Evolutionary conservation across 805 yeast species (phyloP).

Genomic region (Spathaspora arborariae): DNA sequence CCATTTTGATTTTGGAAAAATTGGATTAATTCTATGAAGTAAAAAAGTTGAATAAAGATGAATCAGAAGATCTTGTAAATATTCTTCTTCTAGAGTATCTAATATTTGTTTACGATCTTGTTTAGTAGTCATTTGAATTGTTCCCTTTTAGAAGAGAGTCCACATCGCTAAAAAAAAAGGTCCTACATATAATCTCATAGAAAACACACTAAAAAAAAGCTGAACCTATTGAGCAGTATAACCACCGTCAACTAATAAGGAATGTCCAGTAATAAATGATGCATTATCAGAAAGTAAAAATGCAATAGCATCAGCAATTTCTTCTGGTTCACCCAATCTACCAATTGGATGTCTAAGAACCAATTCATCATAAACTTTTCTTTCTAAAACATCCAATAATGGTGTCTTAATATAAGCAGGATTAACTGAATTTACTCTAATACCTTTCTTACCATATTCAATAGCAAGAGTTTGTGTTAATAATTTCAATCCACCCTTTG

Average conservation of each 20-base stretch:
- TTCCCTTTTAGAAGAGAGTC: too few species aligned
- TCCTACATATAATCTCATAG: too few species aligned
- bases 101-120: slow-evolving; percentile 21
- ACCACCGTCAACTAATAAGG: slow-evolving; percentile 36
- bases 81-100: slow-evolving; percentile 43
- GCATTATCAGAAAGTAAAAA: slow-evolving; percentile 34
- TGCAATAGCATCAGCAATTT: slow-evolving; percentile 30
- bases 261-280: slow-evolving; percentile 32
- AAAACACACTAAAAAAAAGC: not conserved
- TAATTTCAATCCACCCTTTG: slow-evolving; percentile 35
- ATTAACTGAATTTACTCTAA: slow-evolving; percentile 36
- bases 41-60: slow-evolving; percentile 63
- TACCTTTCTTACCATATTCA: slow-evolving; percentile 31
- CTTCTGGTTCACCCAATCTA: slow-evolving; percentile 31
- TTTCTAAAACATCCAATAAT: slow-evolving; percentile 21
- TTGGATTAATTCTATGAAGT: slow-evolving; percentile 32
- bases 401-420: slow-evolving; percentile 42
- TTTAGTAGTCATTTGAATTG: slow-evolving; percentile 5
- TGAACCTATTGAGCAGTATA: slow-evolving; percentile 6
- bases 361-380: slow-evolving; percentile 23
- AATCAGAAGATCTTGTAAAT: slow-evolving; percentile 52
- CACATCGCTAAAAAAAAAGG: not conserved
- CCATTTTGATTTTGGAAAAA: slow-evolving; percentile 43
- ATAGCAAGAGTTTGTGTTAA: slow-evolving; percentile 35
- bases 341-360: slow-evolving; percentile 28